Base-by-base conservation (phyloP, 441 rosid species). In the Corymbia citriodora region DNA sequence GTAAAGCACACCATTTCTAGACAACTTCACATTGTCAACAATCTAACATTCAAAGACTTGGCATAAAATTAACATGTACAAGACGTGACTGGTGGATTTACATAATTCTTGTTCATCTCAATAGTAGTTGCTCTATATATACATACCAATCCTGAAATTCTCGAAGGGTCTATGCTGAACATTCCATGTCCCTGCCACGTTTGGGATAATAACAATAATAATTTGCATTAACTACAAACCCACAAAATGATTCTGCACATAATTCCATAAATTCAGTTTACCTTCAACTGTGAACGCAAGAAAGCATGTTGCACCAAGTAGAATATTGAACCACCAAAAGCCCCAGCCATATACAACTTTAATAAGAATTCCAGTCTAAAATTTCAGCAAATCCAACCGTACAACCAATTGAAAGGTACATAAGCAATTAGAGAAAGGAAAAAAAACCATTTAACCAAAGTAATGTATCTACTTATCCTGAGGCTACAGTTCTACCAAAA, bases 301-400 rank as follows among this genome's bases (percentile, higher is more conserved):
- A 89, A 92, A 52, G 95, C 95, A 89, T 96, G 99, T 93, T 96
- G 96, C 90, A 93, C 91, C 96, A 97, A 91, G 94, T 93, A 96
- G 93, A 96, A 96, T 27, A 96, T 91, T 87, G 99, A 96, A 53
- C 99, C 99, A 90, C 99, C 99, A 90, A 96, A 89, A 50, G 98
- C 98, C 98, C 65, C 99, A 54, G 98, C 98, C 36, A 98, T 45
- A 93, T 97, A 97, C 92, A 96, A 92, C 93, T n/a, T 95, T 96
- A 97, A 93, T 90, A 98, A 93, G 92, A 92, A 96, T 88, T 94
- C 94, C 87, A 98, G 92, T 90, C 98, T 99, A 93, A 97, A 94
- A 91, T 63, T 91, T 89, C 95, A 94, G 87, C 92, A 97, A 89
- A 98, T 95, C 99, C 97, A 87, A 57, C 6, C 29, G 6, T 57